phyloP scores from a whole-genome alignment of 2,329 filamentous ascomycete species.

The Clarireedia monteithiana region DNA sequence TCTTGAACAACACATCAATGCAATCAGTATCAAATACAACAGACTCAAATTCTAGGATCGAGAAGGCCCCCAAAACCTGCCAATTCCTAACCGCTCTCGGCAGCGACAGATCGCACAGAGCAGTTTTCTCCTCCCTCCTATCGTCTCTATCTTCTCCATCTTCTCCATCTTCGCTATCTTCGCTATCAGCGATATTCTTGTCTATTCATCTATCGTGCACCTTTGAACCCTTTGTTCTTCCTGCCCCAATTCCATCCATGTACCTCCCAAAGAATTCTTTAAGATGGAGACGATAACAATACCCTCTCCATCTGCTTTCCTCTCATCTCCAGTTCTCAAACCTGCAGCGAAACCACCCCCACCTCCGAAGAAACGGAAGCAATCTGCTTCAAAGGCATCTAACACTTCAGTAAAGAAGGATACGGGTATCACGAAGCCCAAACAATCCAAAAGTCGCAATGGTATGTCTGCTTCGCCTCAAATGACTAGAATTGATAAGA shows the following conservation, averaged over 20 bases:
- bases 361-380: slow-evolving; percentile 19
- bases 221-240: neutral
- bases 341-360: slow-evolving; percentile 25
- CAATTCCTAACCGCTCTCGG: neutral
- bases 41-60: neutral
- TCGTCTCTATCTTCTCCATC: neutral
- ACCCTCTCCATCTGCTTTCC: slow-evolving; percentile 49
- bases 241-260: slow-evolving; percentile 14
- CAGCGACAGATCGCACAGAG: neutral
- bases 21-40: neutral
- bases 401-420: slow-evolving; percentile 25
- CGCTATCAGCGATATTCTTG: neutral
- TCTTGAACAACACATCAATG: slow-evolving; percentile 8
- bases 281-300: slow-evolving; percentile 52
- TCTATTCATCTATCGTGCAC: neutral
- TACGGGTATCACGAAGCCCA: slow-evolving; percentile 47
- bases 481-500: slow-evolving; percentile 17
- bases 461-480: slow-evolving; percentile 41
- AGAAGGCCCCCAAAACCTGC: neutral
- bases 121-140: neutral
- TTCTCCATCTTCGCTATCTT: neutral
- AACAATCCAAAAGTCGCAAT: slow-evolving; percentile 69
- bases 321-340: slow-evolving; percentile 31
- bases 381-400: slow-evolving; percentile 16
- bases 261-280: slow-evolving; percentile 15